phyloP scores from a whole-genome alignment of 164 flowering plant genomes.

The Liquidambar formosana region DNA sequence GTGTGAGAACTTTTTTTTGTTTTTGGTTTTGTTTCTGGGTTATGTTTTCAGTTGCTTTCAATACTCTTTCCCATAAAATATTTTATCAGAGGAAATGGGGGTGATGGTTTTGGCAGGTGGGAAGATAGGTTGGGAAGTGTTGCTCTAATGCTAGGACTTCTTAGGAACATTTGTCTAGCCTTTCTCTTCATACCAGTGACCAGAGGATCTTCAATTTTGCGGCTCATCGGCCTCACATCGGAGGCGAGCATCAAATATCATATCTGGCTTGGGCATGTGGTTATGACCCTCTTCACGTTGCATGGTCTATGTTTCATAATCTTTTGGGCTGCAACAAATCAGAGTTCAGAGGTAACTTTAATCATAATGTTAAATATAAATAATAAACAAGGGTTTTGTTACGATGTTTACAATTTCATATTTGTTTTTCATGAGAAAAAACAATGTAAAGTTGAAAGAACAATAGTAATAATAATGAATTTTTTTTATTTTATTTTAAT shows the following conservation, averaged over 20 bases:
- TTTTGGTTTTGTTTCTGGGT: neutral
- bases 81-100: neutral
- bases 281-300: conserved; percentile 25
- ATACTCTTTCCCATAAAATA: neutral
- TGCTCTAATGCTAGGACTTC: conserved; percentile 39
- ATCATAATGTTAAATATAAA: no score
- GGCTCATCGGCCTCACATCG: conserved; percentile 29
- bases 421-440: no score
- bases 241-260: conserved; percentile 61
- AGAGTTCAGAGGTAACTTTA: conserved; percentile 32
- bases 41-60: neutral
- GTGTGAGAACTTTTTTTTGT: conserved; percentile 29
- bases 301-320: conserved; percentile 43
- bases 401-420: neutral
- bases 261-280: conserved; percentile 55
- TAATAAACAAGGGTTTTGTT: neutral
- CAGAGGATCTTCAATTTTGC: conserved; percentile 61
- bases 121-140: conserved; percentile 35
- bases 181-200: conserved; percentile 72
- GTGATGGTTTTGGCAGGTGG: conserved; percentile 46
- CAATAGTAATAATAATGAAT: no score
- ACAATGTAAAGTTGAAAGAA: no score
- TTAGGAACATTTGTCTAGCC: conserved; percentile 54
- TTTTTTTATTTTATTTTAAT: no score
- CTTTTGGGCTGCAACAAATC: conserved; percentile 40